These are phyloP conservation scores for Oxytropis ochrocephala DNA, from an alignment of 306 rosid species.

Conservation along the genomic window DNA sequence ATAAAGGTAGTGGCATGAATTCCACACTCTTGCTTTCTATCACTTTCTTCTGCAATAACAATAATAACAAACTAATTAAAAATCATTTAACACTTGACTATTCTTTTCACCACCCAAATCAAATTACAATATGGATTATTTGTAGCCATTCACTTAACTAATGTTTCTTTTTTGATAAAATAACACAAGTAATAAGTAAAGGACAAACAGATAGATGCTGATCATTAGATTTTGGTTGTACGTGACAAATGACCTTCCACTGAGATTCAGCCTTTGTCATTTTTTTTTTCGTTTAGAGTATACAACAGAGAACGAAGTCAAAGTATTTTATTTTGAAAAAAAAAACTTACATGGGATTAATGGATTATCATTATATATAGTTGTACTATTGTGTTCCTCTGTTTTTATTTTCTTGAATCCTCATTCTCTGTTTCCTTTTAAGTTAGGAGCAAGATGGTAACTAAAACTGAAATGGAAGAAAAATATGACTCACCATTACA, in stretches of 20 bases:
- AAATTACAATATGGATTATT: neutral
- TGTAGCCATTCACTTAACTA: neutral
- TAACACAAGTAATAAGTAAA: too few species aligned
- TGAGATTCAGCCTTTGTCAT: too few species aligned
- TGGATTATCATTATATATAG: neutral
- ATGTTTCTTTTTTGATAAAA: too few species aligned
- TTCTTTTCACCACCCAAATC: neutral
- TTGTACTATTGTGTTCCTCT: slow-evolving; percentile 14
- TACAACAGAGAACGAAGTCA: neutral
- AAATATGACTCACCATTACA: slow-evolving; percentile 53
- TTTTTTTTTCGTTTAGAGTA: too few species aligned
- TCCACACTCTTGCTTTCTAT: slow-evolving; percentile 67
- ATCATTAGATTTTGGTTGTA: too few species aligned
- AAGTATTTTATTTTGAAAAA: neutral
- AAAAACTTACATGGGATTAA: neutral
- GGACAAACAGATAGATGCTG: too few species aligned
- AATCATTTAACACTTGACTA: neutral
- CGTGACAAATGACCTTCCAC: too few species aligned
- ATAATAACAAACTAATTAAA: neutral
- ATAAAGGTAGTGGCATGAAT: slow-evolving; percentile 81
- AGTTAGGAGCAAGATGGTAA: neutral
- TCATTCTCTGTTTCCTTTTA: neutral
- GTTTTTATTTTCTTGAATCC: neutral
- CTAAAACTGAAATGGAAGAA: neutral
- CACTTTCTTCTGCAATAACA: slow-evolving; percentile 56